These are phyloP conservation scores for Hypoxylon sp. DNA, from an alignment of 2,329 filamentous ascomycete species.

Conservation along the genomic window DNA sequence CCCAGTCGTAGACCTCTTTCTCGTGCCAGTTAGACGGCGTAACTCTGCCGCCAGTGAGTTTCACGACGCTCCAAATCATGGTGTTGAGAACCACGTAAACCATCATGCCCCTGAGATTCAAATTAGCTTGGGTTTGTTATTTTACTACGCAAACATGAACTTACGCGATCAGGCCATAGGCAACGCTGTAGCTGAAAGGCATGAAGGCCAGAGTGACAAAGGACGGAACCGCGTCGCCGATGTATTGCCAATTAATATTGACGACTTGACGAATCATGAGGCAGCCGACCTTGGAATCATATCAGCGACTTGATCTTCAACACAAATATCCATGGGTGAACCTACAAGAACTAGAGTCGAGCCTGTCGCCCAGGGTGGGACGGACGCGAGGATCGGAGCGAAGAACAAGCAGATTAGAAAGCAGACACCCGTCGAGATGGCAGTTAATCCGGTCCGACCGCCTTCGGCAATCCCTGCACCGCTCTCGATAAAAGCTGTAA, in stretches of 20 bases:
- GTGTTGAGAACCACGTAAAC: slow-evolving; percentile 67
- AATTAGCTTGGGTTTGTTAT: slow-evolving; percentile 11
- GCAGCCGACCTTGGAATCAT: slow-evolving; percentile 69
- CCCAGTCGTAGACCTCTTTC: slow-evolving; percentile 68
- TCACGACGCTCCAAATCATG: slow-evolving; percentile 62
- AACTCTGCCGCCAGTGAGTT: slow-evolving; percentile 59
- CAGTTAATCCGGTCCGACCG: slow-evolving; percentile 77
- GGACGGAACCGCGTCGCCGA: slow-evolving; percentile 79
- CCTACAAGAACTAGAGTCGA: slow-evolving; percentile 75
- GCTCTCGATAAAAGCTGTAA: slow-evolving; percentile 81
- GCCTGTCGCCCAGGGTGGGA: slow-evolving; percentile 82
- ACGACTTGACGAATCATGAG: slow-evolving; percentile 82
- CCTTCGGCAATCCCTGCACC: slow-evolving; percentile 82
- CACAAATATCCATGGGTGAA: slow-evolving; percentile 4
- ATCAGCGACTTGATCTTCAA: slow-evolving; percentile 11
- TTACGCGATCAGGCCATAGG: slow-evolving; percentile 80
- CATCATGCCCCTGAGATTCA: slow-evolving; percentile 59
- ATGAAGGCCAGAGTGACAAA: slow-evolving; percentile 81
- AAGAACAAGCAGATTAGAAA: slow-evolving; percentile 81
- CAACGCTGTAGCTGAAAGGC: slow-evolving; percentile 82
- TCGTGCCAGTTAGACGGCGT: slow-evolving; percentile 64
- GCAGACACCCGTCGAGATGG: slow-evolving; percentile 75
- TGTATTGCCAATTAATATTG: slow-evolving; percentile 81
- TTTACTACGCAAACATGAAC: slow-evolving; percentile 44
- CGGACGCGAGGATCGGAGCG: slow-evolving; percentile 80